Conservation (phyloP, 257 asterid species). For the Sherardia arvensis region DNA sequence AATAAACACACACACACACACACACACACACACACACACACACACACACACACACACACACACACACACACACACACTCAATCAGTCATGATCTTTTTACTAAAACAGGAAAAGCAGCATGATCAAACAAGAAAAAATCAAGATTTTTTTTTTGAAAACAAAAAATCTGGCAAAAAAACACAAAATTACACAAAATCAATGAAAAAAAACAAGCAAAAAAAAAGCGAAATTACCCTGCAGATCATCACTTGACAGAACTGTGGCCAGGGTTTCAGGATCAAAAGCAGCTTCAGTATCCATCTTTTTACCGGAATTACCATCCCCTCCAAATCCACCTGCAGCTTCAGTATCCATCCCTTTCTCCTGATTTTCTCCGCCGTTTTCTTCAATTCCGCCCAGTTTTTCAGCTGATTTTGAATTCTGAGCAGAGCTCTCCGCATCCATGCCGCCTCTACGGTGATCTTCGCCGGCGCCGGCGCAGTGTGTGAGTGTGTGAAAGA, state of each 20-base stretch:
- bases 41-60: not conserved
- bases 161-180: too few relatives aligned
- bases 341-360: not conserved
- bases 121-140: not conserved
- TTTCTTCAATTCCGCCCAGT: not conserved
- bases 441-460: not conserved
- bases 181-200: too few relatives aligned
- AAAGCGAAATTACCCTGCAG: slow-evolving; percentile 7
- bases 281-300: not conserved
- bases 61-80: not conserved
- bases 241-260: not conserved
- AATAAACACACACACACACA: not conserved
- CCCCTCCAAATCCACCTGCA: not conserved
- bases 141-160: not conserved
- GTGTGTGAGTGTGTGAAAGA: slow-evolving; percentile 8
- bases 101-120: not conserved
- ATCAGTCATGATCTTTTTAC: not conserved
- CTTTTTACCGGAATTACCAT: not conserved
- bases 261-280: slow-evolving; percentile 13
- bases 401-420: slow-evolving; percentile 4
- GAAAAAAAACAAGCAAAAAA: too few relatives aligned
- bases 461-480: not conserved
- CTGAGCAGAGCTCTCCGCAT: slow-evolving; percentile 7
- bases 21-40: not conserved
- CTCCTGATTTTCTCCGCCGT: not conserved